Evolutionary conservation across 345 rosid genomes (phyloP).

Genomic region (Viola odorata): DNA sequence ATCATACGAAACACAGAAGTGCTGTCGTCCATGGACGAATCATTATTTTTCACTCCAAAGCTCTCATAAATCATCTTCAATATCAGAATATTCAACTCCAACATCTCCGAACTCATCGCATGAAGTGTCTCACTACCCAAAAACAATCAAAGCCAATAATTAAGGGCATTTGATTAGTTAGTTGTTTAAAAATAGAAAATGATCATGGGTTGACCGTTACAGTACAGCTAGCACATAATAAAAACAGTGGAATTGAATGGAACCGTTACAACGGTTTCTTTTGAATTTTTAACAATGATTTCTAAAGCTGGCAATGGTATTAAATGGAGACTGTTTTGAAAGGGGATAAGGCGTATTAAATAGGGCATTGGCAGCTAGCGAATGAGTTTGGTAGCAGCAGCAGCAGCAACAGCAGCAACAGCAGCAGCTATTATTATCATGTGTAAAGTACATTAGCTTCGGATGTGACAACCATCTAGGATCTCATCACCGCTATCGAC

Average conservation of each 20-base stretch:
- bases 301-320: conserved; percentile 15
- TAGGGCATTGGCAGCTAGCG: conserved; percentile 16
- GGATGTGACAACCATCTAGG: neutral
- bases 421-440: conserved; percentile 11
- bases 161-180: neutral
- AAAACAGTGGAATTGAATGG: neutral
- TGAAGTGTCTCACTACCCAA: conserved; percentile 24
- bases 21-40: conserved; percentile 18
- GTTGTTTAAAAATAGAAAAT: no score
- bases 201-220: no score
- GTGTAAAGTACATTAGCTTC: neutral
- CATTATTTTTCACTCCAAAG: conserved; percentile 29
- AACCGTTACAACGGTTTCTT: no score
- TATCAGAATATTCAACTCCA: conserved; percentile 28
- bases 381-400: conserved; percentile 10
- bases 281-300: conserved; percentile 6
- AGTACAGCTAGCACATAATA: no score
- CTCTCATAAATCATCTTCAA: conserved; percentile 40
- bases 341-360: conserved; percentile 16
- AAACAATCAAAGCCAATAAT: neutral
- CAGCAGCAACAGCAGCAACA: neutral
- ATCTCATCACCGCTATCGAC: neutral
- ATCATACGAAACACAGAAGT: conserved; percentile 25
- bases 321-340: conserved; percentile 13
- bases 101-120: conserved; percentile 30